phyloP scores from a whole-genome alignment of 768 basidiomycete genomes.

The Leccinum ochraceum region DNA sequence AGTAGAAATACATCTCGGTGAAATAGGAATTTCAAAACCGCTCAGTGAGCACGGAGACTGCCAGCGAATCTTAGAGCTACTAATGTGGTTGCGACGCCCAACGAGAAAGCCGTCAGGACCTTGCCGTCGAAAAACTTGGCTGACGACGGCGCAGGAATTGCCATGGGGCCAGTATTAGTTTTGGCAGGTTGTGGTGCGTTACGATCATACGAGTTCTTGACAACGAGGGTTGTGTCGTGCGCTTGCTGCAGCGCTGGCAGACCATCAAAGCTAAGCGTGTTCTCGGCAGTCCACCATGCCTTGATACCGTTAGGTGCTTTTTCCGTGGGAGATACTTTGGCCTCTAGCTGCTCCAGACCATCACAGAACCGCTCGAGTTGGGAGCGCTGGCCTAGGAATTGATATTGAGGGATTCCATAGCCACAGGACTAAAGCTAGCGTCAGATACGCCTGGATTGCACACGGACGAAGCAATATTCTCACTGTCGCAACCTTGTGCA shows the following conservation, averaged over 20 bases:
- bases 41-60: conserved; percentile 10
- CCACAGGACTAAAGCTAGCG: conserved; percentile 57
- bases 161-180: not conserved
- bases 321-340: conserved; percentile 17
- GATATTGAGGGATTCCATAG: conserved; percentile 61
- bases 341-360: conserved; percentile 46
- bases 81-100: conserved; percentile 28
- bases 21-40: not conserved
- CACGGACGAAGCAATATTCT: conserved; percentile 13
- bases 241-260: conserved; percentile 48
- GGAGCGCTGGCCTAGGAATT: conserved; percentile 56
- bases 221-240: conserved; percentile 13
- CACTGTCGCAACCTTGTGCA: conserved; percentile 57
- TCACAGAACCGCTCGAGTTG: conserved; percentile 48
- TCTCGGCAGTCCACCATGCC: conserved; percentile 54
- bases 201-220: conserved; percentile 26
- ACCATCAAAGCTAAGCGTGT: conserved; percentile 55
- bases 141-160: not conserved
- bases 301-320: conserved; percentile 46
- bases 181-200: conserved; percentile 10
- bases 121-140: conserved; percentile 4
- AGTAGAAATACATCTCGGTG: not conserved
- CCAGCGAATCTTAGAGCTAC: conserved; percentile 10
- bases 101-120: conserved; percentile 30
- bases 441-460: not conserved